These are phyloP conservation scores for Sporobolomyces pararoseus DNA, from an alignment of 768 basidiomycete genomes.

Conservation along the genomic window DNA sequence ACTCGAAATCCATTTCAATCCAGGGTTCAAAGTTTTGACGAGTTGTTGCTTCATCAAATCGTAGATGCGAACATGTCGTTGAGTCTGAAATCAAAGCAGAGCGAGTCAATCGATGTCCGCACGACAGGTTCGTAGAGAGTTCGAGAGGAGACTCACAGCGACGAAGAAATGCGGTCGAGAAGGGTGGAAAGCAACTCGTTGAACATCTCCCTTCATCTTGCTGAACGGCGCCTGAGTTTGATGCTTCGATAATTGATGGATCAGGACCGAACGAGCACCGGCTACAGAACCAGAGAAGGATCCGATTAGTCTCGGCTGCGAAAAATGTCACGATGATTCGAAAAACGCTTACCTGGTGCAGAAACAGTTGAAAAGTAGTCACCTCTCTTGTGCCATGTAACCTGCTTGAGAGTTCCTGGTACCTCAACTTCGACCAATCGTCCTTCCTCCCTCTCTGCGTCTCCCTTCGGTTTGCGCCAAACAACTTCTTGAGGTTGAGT, in stretches of 20 bases:
- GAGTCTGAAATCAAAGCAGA: constrained; percentile 60
- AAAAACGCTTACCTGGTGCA: constrained; percentile 58
- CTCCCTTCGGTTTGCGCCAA: constrained; percentile 50
- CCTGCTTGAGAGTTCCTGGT: constrained; percentile 62
- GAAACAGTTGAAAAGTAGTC: constrained; percentile 92
- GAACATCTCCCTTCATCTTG: constrained; percentile 84
- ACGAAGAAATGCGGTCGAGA: constrained; percentile 93
- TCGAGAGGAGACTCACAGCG: constrained; percentile 76
- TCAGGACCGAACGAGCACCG: constrained; percentile 80
- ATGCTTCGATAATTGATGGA: constrained; percentile 87
- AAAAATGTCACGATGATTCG: no score
- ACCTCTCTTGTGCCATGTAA: constrained; percentile 88
- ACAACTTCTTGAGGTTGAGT: constrained; percentile 49
- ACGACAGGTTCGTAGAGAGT: constrained; percentile 9
- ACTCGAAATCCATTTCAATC: constrained; percentile 93
- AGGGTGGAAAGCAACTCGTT: constrained; percentile 91
- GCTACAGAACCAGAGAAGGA: constrained; percentile 48
- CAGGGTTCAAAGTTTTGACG: constrained; percentile 88
- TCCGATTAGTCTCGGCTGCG: no score
- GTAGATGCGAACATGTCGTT: constrained; percentile 92
- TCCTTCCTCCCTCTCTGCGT: constrained; percentile 49
- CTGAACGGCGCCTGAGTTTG: constrained; percentile 98
- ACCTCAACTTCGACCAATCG: constrained; percentile 52
- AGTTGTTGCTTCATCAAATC: constrained; percentile 90
- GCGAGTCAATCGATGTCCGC: constrained; percentile 24